Evolutionary conservation across 345 rosid genomes (phyloP), one percentile per base, ranked within the genome.

Genomic region (Bruguiera gymnorhiza): DNA sequence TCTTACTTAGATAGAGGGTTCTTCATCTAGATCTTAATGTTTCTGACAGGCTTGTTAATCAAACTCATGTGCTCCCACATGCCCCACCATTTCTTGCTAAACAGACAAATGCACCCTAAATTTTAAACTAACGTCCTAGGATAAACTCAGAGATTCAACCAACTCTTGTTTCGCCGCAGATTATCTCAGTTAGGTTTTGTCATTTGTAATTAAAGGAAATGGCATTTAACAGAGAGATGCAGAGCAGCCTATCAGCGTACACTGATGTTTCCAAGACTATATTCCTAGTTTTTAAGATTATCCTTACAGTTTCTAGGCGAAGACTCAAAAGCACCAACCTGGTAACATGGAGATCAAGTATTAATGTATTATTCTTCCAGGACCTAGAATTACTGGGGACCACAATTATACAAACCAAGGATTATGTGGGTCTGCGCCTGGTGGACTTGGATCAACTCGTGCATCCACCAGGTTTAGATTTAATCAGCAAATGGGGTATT

Each of bases 91-190:
- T 75, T 56, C 58, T 55, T 32, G 31, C 65, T 67, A 43, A 67
- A 57, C 20, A 24, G 32, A 55, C 66, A 71, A 71, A 27, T 58
- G 59, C 55, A 50, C 53, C 21, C 24, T 6, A 63, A 37, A 24
- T 23, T 69, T 58, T 39, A 18, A 39, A 72, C 3, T n/a, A 9
- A 8, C 23, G 2, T 10, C 52, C 23, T 0, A 6, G 19, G 20
- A 61, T 21, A 69, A 69, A 59, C 32, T 54, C 48, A 24, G 78
- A 74, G 67, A 77, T 77, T 80, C 76, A 66, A 78, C 62, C 78
- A 62, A 65, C 72, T 43, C 46, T 32, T 32, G 34, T 63, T 64
- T 61, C 48, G 36, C 62, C 27, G 52, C 71, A 34, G 69, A 68
- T 32, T 71, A 77, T 74, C 76, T 68, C 77, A 37, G 62, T 65